phyloP scores from a whole-genome alignment of 1,284 basidiomycete genomes.

The Cutaneotrichosporon cutaneum region DNA sequence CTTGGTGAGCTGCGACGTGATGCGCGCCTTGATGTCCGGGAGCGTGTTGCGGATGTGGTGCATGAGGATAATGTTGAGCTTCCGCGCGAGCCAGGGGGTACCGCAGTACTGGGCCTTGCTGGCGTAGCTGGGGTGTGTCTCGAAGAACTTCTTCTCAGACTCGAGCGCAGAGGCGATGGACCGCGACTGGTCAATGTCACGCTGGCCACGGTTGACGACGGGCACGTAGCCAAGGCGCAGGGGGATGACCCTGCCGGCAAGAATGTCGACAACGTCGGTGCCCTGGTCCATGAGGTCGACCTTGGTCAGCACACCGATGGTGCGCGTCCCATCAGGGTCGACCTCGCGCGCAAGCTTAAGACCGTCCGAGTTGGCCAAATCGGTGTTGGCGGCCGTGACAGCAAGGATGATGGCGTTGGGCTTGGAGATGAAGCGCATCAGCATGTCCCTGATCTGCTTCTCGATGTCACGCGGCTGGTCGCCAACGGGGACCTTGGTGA shows the following conservation, averaged over 20 bases:
- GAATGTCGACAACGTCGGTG: conserved; percentile 96
- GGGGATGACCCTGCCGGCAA: conserved; percentile 92
- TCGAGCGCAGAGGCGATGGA: conserved; percentile 82
- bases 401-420: conserved; percentile 81
- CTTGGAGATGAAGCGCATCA: conserved; percentile 91
- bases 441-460: conserved; percentile 95
- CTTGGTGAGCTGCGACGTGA: conserved; percentile 80
- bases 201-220: conserved; percentile 93
- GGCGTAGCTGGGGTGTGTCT: conserved; percentile 87
- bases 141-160: conserved; percentile 86
- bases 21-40: conserved; percentile 94
- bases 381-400: conserved; percentile 92
- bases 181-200: conserved; percentile 88
- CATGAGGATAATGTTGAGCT: conserved; percentile 98
- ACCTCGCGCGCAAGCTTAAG: conserved; percentile 94
- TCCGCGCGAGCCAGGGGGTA: conserved; percentile 93
- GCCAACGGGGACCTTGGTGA: conserved; percentile 93
- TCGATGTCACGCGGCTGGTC: conserved; percentile 98
- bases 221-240: conserved; percentile 94
- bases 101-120: conserved; percentile 94
- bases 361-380: conserved; percentile 97
- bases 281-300: conserved; percentile 97
- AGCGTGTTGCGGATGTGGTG: conserved; percentile 95
- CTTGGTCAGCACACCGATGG: conserved; percentile 97
- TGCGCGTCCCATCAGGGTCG: conserved; percentile 90